A percentile compares a stretch with the other conserved stretches of the same genome.
Conservation (phyloP, 176 grass and related monocot genomes). For the Elaeis guineensis region DNA sequence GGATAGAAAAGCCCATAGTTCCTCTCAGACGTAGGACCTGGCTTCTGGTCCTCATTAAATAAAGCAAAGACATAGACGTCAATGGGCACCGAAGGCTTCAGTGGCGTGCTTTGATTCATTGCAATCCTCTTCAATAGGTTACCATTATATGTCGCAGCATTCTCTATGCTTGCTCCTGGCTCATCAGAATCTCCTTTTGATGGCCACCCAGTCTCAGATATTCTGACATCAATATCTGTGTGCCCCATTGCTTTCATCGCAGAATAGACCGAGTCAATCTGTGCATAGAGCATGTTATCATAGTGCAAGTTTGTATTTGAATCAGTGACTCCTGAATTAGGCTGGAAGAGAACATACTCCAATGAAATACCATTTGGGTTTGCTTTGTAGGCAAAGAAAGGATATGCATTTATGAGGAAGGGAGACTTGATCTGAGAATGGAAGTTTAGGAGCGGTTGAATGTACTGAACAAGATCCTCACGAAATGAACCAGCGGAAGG, state of each 20-base stretch:
- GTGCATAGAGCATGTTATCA: conserved; percentile 90
- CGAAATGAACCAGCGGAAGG: conserved; percentile 59
- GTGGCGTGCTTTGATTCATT: conserved; percentile 60
- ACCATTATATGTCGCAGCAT: conserved; percentile 68
- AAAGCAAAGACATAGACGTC: conserved; percentile 83
- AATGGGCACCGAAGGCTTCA: conserved; percentile 62
- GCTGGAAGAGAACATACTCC: conserved; percentile 76
- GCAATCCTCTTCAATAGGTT: conserved; percentile 69
- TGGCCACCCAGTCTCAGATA: conserved; percentile 90
- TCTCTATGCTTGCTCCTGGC: conserved; percentile 52
- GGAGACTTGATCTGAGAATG: conserved; percentile 37
- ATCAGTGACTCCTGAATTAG: conserved; percentile 54
- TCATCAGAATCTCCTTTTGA: conserved; percentile 70
- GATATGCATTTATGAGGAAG: conserved; percentile 73
- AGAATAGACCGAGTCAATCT: conserved; percentile 86
- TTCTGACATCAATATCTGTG: conserved; percentile 40
- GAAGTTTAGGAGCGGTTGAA: conserved; percentile 60
- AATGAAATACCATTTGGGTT: conserved; percentile 41
- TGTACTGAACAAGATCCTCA: conserved; percentile 44
- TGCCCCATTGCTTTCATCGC: conserved; percentile 80
- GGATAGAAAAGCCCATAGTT: conserved; percentile 85
- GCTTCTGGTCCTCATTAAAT: conserved; percentile 81
- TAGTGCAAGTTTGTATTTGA: conserved; percentile 41
- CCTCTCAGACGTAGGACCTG: conserved; percentile 52
- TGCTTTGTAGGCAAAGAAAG: conserved; percentile 68